These are phyloP conservation scores for Aspergillus cavernicola DNA, from an alignment of 495 filamentous ascomycete species.

Conservation along the genomic window DNA sequence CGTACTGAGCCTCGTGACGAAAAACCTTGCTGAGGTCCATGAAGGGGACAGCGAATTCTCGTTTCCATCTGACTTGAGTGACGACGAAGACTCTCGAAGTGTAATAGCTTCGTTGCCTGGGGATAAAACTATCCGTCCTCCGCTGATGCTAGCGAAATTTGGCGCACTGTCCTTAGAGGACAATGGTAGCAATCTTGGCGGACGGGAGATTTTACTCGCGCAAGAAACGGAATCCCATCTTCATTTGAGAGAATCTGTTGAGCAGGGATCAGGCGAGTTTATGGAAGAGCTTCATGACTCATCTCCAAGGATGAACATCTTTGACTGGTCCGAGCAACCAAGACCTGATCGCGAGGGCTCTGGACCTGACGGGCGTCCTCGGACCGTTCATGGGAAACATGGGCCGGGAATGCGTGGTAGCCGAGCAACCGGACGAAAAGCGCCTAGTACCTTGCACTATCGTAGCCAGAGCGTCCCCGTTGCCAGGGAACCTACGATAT, in stretches of 20 bases:
- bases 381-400: slow-evolving; percentile 90
- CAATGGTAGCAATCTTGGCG: neutral
- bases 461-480: slow-evolving; percentile 96
- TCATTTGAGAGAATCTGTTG: neutral
- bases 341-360: slow-evolving; percentile 45
- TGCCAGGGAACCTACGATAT: slow-evolving; percentile 55
- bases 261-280: slow-evolving; percentile 5
- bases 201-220: neutral
- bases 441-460: slow-evolving; percentile 72
- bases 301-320: slow-evolving; percentile 51
- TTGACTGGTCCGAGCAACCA: slow-evolving; percentile 82
- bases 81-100: slow-evolving; percentile 30
- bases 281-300: slow-evolving; percentile 14
- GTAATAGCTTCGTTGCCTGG: slow-evolving; percentile 32
- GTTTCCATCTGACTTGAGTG: slow-evolving; percentile 24
- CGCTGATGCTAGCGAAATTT: neutral
- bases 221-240: neutral
- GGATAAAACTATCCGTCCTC: slow-evolving; percentile 16
- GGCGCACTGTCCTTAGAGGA: neutral
- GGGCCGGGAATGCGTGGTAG: slow-evolving; percentile 67
- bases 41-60: slow-evolving; percentile 21
- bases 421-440: slow-evolving; percentile 68
- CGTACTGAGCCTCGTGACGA: slow-evolving; percentile 32
- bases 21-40: neutral
- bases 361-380: slow-evolving; percentile 64